phyloP scores from a whole-genome alignment of 345 rosid genomes.

The Populus simonii region DNA sequence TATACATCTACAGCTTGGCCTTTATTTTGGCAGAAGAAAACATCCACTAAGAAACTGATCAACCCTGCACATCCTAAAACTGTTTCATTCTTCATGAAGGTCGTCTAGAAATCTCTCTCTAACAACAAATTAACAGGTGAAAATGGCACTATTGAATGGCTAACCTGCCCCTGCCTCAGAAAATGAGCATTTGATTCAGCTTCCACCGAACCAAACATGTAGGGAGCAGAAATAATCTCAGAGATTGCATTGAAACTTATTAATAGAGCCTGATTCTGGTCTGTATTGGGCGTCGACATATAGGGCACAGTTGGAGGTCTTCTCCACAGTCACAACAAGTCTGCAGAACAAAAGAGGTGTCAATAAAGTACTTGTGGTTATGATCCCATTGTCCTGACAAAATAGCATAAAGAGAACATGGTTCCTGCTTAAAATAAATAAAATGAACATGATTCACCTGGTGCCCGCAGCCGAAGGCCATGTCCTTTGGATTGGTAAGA shows the following conservation, averaged over 20 bases:
- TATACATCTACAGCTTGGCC: background rate
- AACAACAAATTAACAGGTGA: background rate
- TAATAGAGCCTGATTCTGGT: constrained; percentile 70
- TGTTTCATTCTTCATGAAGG: background rate
- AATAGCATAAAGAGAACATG: background rate
- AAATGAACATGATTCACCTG: constrained; percentile 39
- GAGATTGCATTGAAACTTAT: background rate
- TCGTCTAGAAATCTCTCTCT: background rate
- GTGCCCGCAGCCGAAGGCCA: constrained; percentile 91
- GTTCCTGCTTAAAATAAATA: background rate
- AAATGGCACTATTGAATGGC: background rate
- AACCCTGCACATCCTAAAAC: constrained; percentile 5
- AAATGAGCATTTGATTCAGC: constrained; percentile 5
- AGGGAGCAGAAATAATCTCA: background rate
- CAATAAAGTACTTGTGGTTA: background rate
- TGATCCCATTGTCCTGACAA: background rate
- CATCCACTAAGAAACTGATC: background rate
- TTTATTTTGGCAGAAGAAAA: background rate
- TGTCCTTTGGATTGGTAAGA: constrained; percentile 50
- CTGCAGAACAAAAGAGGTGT: constrained; percentile 26
- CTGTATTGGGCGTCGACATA: constrained; percentile 55
- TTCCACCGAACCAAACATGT: background rate
- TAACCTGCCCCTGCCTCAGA: constrained; percentile 4
- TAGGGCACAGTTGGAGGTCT: constrained; percentile 62
- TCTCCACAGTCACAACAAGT: constrained; percentile 76